phyloP scores from a whole-genome alignment of 345 rosid genomes.

The Salix koriyanagi region DNA sequence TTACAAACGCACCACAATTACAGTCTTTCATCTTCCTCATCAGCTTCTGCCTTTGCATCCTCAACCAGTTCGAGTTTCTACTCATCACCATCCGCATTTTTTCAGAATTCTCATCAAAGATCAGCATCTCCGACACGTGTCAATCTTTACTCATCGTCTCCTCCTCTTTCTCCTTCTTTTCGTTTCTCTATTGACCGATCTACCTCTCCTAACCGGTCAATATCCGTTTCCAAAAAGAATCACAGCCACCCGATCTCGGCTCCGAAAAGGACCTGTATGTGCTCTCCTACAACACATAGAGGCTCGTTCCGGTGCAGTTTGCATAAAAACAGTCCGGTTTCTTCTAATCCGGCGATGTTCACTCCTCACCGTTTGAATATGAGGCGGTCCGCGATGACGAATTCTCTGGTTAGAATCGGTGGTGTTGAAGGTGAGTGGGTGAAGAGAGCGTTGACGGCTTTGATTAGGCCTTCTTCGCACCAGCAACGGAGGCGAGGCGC shows the following conservation, averaged over 20 bases:
- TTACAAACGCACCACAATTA: conserved; percentile 17
- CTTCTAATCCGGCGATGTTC: conserved; percentile 26
- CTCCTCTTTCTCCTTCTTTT: conserved; percentile 40
- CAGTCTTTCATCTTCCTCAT: conserved; percentile 26
- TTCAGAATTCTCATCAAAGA: conserved; percentile 28
- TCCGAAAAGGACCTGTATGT: conserved; percentile 62
- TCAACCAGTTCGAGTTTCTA: conserved; percentile 52
- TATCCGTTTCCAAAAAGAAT: conserved; percentile 32
- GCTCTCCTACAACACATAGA: conserved; percentile 85
- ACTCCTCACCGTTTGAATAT: conserved; percentile 59
- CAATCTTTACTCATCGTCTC: conserved; percentile 41
- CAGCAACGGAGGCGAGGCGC: conserved; percentile 62
- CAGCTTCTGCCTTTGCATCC: conserved; percentile 57
- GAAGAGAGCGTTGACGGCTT: conserved; percentile 71
- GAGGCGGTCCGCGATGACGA: conserved; percentile 87
- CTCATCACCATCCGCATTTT: conserved; percentile 22
- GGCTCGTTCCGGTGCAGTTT: conserved; percentile 80
- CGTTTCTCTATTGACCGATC: conserved; percentile 62
- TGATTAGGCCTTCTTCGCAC: conserved; percentile 85
- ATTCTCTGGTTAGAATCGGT: conserved; percentile 85
- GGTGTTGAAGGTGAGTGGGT: conserved; percentile 94
- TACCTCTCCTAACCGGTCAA: conserved; percentile 29
- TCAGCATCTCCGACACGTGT: conserved; percentile 69
- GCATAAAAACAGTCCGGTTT: conserved; percentile 43
- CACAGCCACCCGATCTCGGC: conserved; percentile 31